Evolutionary conservation across 345 rosid genomes (phyloP), one percentile per base, ranked within the genome.

Genomic region (Gossypium herbaceum): DNA sequence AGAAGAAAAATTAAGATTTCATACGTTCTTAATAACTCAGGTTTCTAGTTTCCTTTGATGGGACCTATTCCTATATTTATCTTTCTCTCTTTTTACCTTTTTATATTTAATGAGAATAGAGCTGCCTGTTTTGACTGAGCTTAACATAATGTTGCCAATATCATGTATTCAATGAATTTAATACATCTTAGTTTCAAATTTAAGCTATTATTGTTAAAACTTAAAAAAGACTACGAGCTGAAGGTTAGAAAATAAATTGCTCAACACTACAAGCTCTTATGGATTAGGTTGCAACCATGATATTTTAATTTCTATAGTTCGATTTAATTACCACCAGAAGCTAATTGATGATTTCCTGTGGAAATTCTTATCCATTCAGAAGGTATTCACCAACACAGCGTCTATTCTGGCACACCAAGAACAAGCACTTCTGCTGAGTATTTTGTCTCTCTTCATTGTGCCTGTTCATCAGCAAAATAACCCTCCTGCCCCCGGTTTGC

Each of bases 71-170:
- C 52, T 67, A 20, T 22, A 12, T 67, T 20, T 20, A 2, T 19
- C 16, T 65, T 7, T 34, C 22, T 57, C 50, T 2, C 71, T 1
- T 66, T 20, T 66, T 44, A 20, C 15, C n/a, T 41, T 65, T 11
- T 5, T 34, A 34, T 34, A 5, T 19, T 19, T 19, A 19, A 20
- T 66, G 52, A 44, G 39, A 9, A 17, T 43, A 43, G 34, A 44
- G 71, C 29, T 66, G 71, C 71, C 29, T 66, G 29, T 44, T 66
- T 44, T 44, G 70, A 66, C 52, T 66, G 13, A 44, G 34, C 52
- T 43, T 65, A 43, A 4, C 27, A 10, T 2, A 22, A 43, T 11
- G 16, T 3, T 44, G 12, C 52, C 17, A 5, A 44, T 15, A 44
- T 66, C 12, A 44, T 66, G 34, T 50, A 44, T n/a, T 66, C 17